phyloP scores from a whole-genome alignment of 2,329 filamentous ascomycete species.

The Fusarium sulawesiense region DNA sequence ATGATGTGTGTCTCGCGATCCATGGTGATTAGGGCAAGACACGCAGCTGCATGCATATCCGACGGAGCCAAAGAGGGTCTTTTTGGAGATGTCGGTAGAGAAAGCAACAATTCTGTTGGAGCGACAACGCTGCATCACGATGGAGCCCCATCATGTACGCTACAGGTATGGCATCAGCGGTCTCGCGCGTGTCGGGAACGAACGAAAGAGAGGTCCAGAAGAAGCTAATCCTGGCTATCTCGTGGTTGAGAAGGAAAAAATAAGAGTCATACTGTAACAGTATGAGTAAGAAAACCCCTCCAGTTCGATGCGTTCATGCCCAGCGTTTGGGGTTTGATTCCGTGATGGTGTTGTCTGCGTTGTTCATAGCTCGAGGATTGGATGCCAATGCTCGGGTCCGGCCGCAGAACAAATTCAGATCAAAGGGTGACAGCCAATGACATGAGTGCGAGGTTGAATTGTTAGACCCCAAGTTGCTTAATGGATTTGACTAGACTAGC shows the following conservation, averaged over 20 bases:
- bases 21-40: conserved; percentile 42
- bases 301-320: conserved; percentile 46
- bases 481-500: conserved; percentile 23
- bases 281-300: conserved; percentile 32
- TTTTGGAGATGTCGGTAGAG: conserved; percentile 18
- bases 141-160: conserved; percentile 30
- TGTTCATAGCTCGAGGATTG: conserved; percentile 27
- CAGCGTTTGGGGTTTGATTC: conserved; percentile 30
- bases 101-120: conserved; percentile 27
- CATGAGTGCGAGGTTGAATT: neutral
- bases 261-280: conserved; percentile 39
- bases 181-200: conserved; percentile 42
- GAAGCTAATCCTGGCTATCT: conserved; percentile 20
- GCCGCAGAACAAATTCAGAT: conserved; percentile 33
- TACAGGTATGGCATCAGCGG: conserved; percentile 13
- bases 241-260: conserved; percentile 7
- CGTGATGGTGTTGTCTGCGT: conserved; percentile 42
- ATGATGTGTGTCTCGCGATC: conserved; percentile 27
- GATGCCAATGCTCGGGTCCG: conserved; percentile 29
- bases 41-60: conserved; percentile 40
- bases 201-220: conserved; percentile 34
- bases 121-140: conserved; percentile 40
- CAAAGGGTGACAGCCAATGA: conserved; percentile 18
- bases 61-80: conserved; percentile 32
- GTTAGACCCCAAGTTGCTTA: neutral